Conservation (phyloP, 2,329 filamentous ascomycete genomes). For the Ophiosphaerella korrae region DNA sequence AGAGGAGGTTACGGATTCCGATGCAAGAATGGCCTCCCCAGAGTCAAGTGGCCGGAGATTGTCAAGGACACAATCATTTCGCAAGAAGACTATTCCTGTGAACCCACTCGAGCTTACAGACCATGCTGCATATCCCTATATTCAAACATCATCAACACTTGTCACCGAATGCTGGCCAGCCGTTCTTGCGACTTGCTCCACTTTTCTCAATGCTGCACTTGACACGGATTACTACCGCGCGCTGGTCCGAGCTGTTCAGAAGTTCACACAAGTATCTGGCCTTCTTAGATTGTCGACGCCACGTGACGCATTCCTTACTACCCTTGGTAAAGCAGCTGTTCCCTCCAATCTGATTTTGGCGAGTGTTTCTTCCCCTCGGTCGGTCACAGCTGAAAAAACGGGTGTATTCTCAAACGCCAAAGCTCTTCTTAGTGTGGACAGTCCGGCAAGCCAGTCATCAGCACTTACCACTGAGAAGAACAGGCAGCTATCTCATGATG, state of each 20-base stretch:
- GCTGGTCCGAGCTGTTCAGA: slow-evolving; percentile 89
- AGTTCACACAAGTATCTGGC: slow-evolving; percentile 92
- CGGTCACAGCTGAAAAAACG: slow-evolving; percentile 56
- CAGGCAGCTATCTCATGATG: slow-evolving; percentile 63
- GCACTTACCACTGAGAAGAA: slow-evolving; percentile 60
- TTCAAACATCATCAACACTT: slow-evolving; percentile 78
- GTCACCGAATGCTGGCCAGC: slow-evolving; percentile 96
- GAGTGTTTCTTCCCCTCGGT: slow-evolving; percentile 41
- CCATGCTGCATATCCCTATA: slow-evolving; percentile 71
- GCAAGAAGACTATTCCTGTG: slow-evolving; percentile 76
- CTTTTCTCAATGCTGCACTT: slow-evolving; percentile 87
- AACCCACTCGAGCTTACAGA: slow-evolving; percentile 81
- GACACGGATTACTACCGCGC: slow-evolving; percentile 94
- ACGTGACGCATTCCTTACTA: slow-evolving; percentile 92
- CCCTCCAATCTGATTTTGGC: slow-evolving; percentile 70
- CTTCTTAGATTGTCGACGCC: slow-evolving; percentile 83
- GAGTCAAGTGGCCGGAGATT: slow-evolving; percentile 36
- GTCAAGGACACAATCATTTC: slow-evolving; percentile 70
- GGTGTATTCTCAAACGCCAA: slow-evolving; percentile 73
- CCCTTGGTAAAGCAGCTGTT: slow-evolving; percentile 88
- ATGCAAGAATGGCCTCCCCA: slow-evolving; percentile 32
- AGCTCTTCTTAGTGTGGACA: slow-evolving; percentile 75
- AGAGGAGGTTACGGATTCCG: slow-evolving; percentile 31
- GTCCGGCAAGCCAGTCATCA: slow-evolving; percentile 64
- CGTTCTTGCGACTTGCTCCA: slow-evolving; percentile 91